Evolutionary conservation across 805 yeast species (phyloP).

Genomic region (Lipomyces sp.): DNA sequence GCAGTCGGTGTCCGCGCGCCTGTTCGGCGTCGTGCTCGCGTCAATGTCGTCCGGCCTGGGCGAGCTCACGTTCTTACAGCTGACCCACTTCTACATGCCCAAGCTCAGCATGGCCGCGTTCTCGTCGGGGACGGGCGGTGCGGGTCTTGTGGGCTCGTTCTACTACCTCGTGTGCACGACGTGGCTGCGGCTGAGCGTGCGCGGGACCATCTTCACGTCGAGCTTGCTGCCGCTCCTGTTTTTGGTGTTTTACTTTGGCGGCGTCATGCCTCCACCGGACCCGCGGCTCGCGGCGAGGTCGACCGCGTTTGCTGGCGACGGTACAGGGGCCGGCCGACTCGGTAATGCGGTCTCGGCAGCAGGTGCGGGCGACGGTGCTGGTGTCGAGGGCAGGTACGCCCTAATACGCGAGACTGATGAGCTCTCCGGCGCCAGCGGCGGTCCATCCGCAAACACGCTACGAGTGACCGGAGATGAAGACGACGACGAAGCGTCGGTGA

Average conservation of each 20-base stretch:
- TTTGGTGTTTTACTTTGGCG: conserved; percentile 31
- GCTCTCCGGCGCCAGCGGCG: too few species aligned
- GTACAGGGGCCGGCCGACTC: conserved; percentile 8
- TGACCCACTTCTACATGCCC: conserved; percentile 71
- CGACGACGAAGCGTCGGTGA: conserved; percentile 11
- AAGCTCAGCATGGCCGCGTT: conserved; percentile 67
- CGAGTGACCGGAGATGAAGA: too few species aligned
- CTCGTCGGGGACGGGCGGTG: conserved; percentile 95
- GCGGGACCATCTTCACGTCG: conserved; percentile 55
- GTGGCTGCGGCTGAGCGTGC: conserved; percentile 54
- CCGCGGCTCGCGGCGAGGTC: conserved; percentile 21
- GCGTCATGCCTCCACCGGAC: conserved; percentile 36
- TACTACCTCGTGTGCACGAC: conserved; percentile 70
- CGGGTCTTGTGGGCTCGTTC: conserved; percentile 83
- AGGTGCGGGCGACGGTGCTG: not conserved
- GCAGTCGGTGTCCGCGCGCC: conserved; percentile 40
- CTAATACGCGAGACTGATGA: too few species aligned
- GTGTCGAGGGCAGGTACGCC: not conserved
- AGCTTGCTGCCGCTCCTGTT: conserved; percentile 41
- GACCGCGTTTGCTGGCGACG: conserved; percentile 7
- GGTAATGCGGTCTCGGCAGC: conserved; percentile 1
- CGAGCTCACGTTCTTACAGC: conserved; percentile 79
- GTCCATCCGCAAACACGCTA: too few species aligned
- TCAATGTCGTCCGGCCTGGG: conserved; percentile 87
- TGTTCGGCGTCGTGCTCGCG: conserved; percentile 74